Percentiles rank a stretch among this genome's conserved stretches.
Conservation (phyloP, 805 yeast genomes). For the Kregervanrija pseudodelftensis region DNA sequence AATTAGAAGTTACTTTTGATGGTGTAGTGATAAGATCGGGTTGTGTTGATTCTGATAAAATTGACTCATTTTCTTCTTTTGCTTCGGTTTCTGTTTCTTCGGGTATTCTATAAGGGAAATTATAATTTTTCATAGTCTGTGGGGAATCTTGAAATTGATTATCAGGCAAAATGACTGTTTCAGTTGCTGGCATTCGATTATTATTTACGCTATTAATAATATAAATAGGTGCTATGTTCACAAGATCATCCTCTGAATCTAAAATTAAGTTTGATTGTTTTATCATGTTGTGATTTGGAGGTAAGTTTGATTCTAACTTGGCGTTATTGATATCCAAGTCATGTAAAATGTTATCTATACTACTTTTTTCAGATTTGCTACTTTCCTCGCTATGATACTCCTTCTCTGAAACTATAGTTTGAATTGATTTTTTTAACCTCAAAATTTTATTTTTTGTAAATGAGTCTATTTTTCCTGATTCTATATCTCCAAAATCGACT, state of each 20-base stretch:
- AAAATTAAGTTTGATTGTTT: background rate
- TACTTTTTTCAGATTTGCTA: background rate
- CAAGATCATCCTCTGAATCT: background rate
- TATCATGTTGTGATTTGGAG: background rate
- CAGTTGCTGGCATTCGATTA: background rate
- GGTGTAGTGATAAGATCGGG: background rate
- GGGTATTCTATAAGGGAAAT: constrained; percentile 8
- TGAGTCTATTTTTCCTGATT: background rate
- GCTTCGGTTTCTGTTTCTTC: constrained; percentile 5
- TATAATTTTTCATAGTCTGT: background rate
- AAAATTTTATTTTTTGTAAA: background rate
- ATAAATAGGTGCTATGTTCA: background rate
- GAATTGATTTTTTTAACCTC: constrained; percentile 3
- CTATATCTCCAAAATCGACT: background rate
- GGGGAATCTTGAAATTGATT: background rate
- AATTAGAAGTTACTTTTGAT: background rate
- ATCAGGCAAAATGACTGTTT: background rate
- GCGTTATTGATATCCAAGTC: background rate
- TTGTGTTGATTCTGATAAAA: background rate
- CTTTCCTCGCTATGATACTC: background rate
- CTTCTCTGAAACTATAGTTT: constrained; percentile 4
- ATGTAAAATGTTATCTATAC: background rate
- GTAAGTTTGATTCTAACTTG: background rate
- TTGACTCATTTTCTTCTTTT: constrained; percentile 1
- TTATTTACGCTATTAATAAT: background rate